These are phyloP conservation scores for Echites panduratus DNA, from an alignment of 257 asterid genomes.

Conservation along the genomic window DNA sequence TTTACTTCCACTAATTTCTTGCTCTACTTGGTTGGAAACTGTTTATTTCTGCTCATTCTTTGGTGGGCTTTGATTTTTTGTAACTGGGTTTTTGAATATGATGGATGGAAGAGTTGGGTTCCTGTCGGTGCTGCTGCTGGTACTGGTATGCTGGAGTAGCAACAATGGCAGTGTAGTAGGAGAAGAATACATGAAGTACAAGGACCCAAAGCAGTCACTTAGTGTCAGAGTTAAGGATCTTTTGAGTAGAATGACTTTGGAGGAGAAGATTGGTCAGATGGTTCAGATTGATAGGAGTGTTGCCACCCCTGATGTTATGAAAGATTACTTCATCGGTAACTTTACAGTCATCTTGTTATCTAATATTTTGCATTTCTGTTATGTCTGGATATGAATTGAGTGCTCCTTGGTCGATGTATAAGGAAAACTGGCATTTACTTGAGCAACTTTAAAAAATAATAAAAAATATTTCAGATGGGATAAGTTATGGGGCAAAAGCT, in stretches of 20 bases:
- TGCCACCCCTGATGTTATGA: constrained; percentile 66
- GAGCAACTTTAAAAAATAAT: neutral
- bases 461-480: neutral
- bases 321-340: constrained; percentile 56
- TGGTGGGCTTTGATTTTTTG: neutral
- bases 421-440: neutral
- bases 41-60: neutral
- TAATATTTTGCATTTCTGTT: neutral
- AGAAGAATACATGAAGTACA: constrained; percentile 45
- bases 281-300: constrained; percentile 73
- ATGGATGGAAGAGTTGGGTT: constrained; percentile 29
- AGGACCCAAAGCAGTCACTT: constrained; percentile 64
- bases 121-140: constrained; percentile 27
- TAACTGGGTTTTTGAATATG: constrained; percentile 13
- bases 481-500: neutral
- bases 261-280: constrained; percentile 91
- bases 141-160: constrained; percentile 41
- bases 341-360: too few species aligned
- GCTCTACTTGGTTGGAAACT: neutral
- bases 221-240: constrained; percentile 61
- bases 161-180: constrained; percentile 29
- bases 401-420: neutral
- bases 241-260: constrained; percentile 58
- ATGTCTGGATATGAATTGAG: neutral
- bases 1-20: neutral